Conservation (phyloP, 768 basidiomycete species). For the Royoungia palumana region DNA sequence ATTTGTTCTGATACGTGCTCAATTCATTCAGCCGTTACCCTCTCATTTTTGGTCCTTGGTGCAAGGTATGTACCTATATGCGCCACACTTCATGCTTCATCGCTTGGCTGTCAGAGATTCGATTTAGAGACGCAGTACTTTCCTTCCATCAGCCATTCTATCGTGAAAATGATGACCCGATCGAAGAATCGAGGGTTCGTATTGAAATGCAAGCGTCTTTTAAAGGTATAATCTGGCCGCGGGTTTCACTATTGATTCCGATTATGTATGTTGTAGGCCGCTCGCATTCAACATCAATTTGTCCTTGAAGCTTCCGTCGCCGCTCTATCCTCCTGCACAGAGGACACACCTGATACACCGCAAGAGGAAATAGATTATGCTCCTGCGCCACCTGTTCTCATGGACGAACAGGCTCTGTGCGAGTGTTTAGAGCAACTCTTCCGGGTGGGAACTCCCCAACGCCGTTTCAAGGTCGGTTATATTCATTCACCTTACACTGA, state of each 20-base stretch:
- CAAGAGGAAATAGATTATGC: constrained; percentile 13
- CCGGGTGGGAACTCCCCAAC: constrained; percentile 38
- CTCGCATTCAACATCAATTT: constrained; percentile 22
- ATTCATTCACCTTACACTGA: constrained; percentile 2
- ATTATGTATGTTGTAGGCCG: constrained; percentile 16
- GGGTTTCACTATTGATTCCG: constrained; percentile 9
- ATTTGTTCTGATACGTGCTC: constrained; percentile 8
- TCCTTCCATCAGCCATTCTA: constrained; percentile 46
- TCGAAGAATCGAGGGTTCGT: constrained; percentile 50
- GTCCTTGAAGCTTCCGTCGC: constrained; percentile 29
- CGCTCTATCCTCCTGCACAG: constrained; percentile 24
- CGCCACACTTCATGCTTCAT: constrained; percentile 1
- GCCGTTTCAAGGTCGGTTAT: constrained; percentile 46
- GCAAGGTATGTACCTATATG: constrained; percentile 43
- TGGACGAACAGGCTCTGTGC: constrained; percentile 37
- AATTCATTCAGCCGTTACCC: constrained; percentile 60
- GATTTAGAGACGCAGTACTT: constrained; percentile 51
- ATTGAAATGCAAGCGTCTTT: constrained; percentile 38
- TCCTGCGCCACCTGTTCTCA: constrained; percentile 15
- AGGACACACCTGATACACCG: constrained; percentile 1
- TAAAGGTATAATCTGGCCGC: constrained; percentile 43
- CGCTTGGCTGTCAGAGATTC: constrained; percentile 45
- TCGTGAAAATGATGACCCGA: constrained; percentile 49
- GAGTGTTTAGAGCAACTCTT: constrained; percentile 45
- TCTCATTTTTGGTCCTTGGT: constrained; percentile 69